Conservation (phyloP, 768 basidiomycete genomes). For the Naematelia encephala region DNA sequence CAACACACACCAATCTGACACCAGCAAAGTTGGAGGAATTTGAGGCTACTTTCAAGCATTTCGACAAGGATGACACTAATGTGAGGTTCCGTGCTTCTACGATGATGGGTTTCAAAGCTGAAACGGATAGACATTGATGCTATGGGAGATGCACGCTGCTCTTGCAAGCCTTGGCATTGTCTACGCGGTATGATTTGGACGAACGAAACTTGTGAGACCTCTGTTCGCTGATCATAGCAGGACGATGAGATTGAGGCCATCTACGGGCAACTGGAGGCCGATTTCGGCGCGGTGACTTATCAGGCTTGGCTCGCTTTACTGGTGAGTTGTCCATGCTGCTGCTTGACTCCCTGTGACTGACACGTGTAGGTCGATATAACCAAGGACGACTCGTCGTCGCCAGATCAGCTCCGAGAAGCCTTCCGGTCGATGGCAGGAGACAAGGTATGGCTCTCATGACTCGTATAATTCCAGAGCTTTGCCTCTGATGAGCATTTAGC, state of each 20-base stretch:
- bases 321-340: constrained; percentile 54
- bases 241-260: constrained; percentile 85
- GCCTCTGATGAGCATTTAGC: constrained; percentile 55
- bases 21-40: constrained; percentile 88
- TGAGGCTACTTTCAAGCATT: constrained; percentile 95
- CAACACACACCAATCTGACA: constrained; percentile 89
- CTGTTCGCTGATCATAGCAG: constrained; percentile 48
- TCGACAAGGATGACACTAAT: constrained; percentile 89
- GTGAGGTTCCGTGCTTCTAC: constrained; percentile 20
- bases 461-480: background rate
- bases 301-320: constrained; percentile 92
- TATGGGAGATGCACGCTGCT: constrained; percentile 84
- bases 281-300: constrained; percentile 84
- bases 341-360: background rate
- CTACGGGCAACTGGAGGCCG: constrained; percentile 70
- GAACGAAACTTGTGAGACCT: background rate
- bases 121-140: constrained; percentile 59
- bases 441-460: constrained; percentile 59
- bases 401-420: constrained; percentile 84
- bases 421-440: constrained; percentile 88
- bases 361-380: constrained; percentile 77
- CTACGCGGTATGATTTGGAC: constrained; percentile 63
- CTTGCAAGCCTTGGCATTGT: constrained; percentile 90
- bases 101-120: background rate
- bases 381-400: constrained; percentile 83